Base-by-base conservation (phyloP, 441 rosid genomes). In the Arabidopsis hybrid region DNA sequence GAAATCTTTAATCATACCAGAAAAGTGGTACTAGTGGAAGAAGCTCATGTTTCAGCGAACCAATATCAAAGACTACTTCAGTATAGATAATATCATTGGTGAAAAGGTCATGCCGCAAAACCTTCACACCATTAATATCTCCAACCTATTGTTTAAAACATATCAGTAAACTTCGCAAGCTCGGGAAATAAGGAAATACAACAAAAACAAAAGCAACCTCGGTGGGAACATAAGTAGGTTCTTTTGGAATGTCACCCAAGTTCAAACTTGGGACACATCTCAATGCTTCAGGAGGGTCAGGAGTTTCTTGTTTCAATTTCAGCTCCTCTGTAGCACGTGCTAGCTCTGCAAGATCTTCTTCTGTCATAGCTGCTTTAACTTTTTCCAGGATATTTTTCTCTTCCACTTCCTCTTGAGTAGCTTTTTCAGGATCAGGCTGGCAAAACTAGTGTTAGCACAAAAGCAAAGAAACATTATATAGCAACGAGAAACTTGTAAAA, bases 251-350 rank as follows among this genome's bases (percentile, higher is more conserved):
- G 82, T 95, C 99, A 49, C 59, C 31, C 35, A 95, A 82, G 63
- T 84, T 87, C 39, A 95, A 89, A 83, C 95, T 76, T 46, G 99
- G 99, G 75, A 95, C 97, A 77, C 86, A 67, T 85, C 76, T 88
- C 76, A 92, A 76, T 74, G 97, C 97, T 85, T 92, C 96, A n/a
- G 94, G 94, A 75, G 97, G 88, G 53, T 95, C 97, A 62, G 97
- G 99, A 73, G 97, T 92, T 84, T 95, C 97, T 79, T 92, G 97
- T 85, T 87, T 92, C 83, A 90, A 69, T 66, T 85, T 88, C 71
- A 90, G 87, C 80, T 90, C 97, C 78, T 88, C 86, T 7, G 99
- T 94, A 16, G 97, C 91, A 72, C 89, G 91, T 6, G 91, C 92
- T 51, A 90, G 85, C 85, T 92, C 97, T 32, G 97, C 97, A 75